These are phyloP conservation scores for Plasmopara viticola DNA, from an alignment of 352 stramenopile genomes.

Conservation along the genomic window DNA sequence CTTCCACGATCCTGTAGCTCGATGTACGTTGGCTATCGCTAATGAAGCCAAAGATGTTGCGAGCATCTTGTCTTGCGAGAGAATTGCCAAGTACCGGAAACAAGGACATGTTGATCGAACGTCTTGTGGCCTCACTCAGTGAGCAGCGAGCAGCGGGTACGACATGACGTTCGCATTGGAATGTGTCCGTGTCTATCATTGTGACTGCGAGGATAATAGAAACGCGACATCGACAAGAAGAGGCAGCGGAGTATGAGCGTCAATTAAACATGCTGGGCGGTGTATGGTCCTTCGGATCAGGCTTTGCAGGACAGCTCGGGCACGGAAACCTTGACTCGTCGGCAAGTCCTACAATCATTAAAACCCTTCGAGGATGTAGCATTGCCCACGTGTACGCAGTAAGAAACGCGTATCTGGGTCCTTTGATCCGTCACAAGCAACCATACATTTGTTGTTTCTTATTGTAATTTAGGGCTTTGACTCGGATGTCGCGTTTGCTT, in stretches of 20 bases:
- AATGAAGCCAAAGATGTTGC: slow-evolving; percentile 82
- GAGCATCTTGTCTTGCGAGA: slow-evolving; percentile 65
- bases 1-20: slow-evolving; percentile 26
- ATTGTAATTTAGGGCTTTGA: slow-evolving; percentile 54
- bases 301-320: slow-evolving; percentile 60
- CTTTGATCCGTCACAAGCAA: too few species aligned
- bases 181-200: background rate
- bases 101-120: slow-evolving; percentile 52
- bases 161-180: background rate
- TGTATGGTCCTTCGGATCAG: slow-evolving; percentile 78
- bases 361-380: slow-evolving; percentile 51
- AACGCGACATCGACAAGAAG: slow-evolving; percentile 42
- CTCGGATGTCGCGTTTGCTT: slow-evolving; percentile 70
- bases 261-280: slow-evolving; percentile 76
- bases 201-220: slow-evolving; percentile 30
- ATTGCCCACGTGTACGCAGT: slow-evolving; percentile 75
- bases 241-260: slow-evolving; percentile 61
- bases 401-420: slow-evolving; percentile 1
- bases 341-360: slow-evolving; percentile 53
- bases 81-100: slow-evolving; percentile 56
- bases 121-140: slow-evolving; percentile 46
- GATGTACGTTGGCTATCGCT: slow-evolving; percentile 73
- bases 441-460: background rate
- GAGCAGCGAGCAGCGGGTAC: slow-evolving; percentile 54
- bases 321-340: slow-evolving; percentile 64